Percentiles rank a stretch among this genome's conserved stretches.
These are phyloP conservation scores for Leucocoprinus birnbaumii DNA, from an alignment of 768 basidiomycete genomes.

Conservation along the genomic window DNA sequence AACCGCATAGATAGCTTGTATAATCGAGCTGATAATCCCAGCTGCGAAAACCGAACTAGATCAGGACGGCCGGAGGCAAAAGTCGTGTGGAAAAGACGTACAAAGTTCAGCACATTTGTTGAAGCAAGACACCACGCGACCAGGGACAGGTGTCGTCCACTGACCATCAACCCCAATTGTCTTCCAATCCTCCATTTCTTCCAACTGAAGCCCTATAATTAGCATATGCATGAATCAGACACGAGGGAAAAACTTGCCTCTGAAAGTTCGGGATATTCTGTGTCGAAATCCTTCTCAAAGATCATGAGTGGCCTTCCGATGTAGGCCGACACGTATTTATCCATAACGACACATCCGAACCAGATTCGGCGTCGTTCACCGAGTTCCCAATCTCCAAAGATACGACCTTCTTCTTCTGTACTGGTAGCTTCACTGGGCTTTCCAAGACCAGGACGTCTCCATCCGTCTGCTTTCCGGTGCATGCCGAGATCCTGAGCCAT, in stretches of 20 bases:
- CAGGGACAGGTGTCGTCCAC: conserved; percentile 33
- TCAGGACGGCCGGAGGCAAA: conserved; percentile 1
- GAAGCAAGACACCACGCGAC: conserved; percentile 69
- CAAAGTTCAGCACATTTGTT: conserved; percentile 71
- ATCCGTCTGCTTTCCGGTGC: conserved; percentile 78
- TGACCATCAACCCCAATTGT: conserved; percentile 19
- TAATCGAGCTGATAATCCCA: conserved; percentile 62
- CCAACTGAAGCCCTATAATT: conserved; percentile 36
- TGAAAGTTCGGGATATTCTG: conserved; percentile 55
- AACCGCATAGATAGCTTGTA: conserved; percentile 71
- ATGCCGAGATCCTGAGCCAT: conserved; percentile 90
- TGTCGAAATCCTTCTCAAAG: conserved; percentile 75
- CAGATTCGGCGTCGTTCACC: conserved; percentile 73
- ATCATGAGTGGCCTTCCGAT: conserved; percentile 78
- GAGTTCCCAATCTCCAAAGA: conserved; percentile 62
- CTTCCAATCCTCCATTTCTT: conserved; percentile 59
- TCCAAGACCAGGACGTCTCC: conserved; percentile 60
- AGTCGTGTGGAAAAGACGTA: conserved; percentile 30
- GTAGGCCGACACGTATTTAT: conserved; percentile 77
- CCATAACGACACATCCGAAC: conserved; percentile 78
- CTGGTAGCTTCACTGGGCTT: not conserved
- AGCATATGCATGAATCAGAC: conserved; percentile 1
- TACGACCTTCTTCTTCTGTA: conserved; percentile 20
- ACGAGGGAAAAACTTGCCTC: conserved; percentile 39
- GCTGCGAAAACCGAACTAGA: conserved; percentile 36